Evolutionary conservation across 1,284 basidiomycete genomes (phyloP).

Genomic region (Moesziomyces parantarcticus): DNA sequence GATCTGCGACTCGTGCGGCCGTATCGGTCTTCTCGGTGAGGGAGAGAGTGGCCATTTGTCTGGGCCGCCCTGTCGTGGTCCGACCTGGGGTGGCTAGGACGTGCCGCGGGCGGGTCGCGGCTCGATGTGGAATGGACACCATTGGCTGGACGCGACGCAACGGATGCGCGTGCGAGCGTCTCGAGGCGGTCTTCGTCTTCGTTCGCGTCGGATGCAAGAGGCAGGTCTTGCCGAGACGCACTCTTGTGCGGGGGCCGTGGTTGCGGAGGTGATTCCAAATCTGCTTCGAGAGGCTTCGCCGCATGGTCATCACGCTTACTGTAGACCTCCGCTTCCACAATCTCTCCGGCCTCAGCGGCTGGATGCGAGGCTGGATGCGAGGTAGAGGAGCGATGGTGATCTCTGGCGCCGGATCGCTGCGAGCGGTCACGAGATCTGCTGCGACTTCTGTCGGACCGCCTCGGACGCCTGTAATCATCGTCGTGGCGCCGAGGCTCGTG

Average conservation of each 20-base stretch:
- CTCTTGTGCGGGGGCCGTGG: not conserved
- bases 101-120: not conserved
- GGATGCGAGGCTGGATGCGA: not conserved
- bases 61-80: not conserved
- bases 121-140: not conserved
- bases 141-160: not conserved
- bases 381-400: not conserved
- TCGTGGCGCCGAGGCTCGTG: not conserved
- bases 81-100: not conserved
- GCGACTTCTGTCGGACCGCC: not conserved
- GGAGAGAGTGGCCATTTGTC: not conserved
- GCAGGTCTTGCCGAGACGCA: not conserved
- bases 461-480: not conserved
- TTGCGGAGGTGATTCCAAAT: too few species aligned
- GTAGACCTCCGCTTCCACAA: not conserved
- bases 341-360: not conserved
- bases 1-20: not conserved
- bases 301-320: not conserved
- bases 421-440: not conserved
- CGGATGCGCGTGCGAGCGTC: slow-evolving; percentile 1
- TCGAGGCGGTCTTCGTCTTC: slow-evolving; percentile 11
- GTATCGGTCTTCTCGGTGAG: not conserved
- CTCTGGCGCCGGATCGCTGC: not conserved
- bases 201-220: not conserved
- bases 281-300: not conserved